Evolutionary conservation across 78 protist species (phyloP).

Genomic region (Emiliania huxleyi): DNA sequence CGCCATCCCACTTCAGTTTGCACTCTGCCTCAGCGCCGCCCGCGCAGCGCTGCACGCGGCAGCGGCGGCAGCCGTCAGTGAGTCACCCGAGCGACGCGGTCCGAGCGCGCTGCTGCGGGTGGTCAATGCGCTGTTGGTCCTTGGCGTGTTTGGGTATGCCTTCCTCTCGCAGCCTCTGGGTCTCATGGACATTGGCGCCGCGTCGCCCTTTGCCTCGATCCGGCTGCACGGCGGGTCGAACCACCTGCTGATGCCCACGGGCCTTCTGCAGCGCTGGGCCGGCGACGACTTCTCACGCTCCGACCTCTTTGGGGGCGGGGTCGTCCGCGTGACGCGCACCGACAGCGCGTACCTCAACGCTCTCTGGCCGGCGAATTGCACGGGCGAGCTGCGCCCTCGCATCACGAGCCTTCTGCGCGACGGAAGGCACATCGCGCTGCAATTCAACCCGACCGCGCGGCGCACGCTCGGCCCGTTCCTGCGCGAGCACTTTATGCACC

Average conservation of each 20-base stretch:
- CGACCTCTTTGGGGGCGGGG: background rate
- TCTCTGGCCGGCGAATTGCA: background rate
- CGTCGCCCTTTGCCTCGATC: background rate
- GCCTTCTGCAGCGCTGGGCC: background rate
- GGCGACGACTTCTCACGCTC: background rate
- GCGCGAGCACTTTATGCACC: background rate
- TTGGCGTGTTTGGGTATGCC: background rate
- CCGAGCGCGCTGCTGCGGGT: background rate
- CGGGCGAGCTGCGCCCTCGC: background rate
- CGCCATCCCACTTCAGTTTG: background rate
- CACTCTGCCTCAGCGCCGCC: background rate
- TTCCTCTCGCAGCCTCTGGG: background rate
- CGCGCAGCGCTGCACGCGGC: background rate
- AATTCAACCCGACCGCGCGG: background rate
- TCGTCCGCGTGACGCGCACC: background rate
- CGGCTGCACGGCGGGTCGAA: constrained; percentile 6
- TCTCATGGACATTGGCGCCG: background rate
- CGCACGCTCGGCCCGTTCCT: background rate
- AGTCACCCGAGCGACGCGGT: too few species aligned
- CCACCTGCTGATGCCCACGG: background rate
- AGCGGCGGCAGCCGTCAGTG: background rate
- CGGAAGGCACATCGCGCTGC: background rate
- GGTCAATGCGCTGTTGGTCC: background rate
- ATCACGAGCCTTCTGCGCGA: background rate
- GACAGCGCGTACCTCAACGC: background rate